These are phyloP conservation scores for Heterobasidion occidentale DNA, from an alignment of 1,284 basidiomycete genomes.

Conservation along the genomic window DNA sequence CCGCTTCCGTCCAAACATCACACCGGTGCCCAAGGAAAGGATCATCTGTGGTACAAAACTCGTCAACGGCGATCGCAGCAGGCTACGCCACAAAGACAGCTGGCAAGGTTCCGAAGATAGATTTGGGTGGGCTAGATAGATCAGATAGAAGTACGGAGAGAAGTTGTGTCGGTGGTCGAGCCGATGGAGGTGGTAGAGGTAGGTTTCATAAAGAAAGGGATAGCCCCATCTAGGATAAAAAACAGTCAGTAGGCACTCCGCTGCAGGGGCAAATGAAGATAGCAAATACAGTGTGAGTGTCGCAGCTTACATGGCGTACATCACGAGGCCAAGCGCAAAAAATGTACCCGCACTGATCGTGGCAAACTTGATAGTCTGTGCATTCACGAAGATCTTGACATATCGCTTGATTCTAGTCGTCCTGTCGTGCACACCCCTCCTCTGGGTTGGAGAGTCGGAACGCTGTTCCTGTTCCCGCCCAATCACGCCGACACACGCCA, in stretches of 20 bases:
- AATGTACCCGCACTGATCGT: constrained; percentile 67
- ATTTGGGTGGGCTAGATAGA: constrained; percentile 71
- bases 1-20: constrained; percentile 47
- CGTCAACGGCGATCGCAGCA: constrained; percentile 55
- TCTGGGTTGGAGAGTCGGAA: not conserved
- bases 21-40: constrained; percentile 58
- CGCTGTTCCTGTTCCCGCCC: constrained; percentile 19
- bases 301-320: constrained; percentile 73
- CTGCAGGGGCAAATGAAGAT: constrained; percentile 1
- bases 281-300: not conserved
- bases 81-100: constrained; percentile 34
- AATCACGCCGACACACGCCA: constrained; percentile 67
- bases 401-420: constrained; percentile 18
- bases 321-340: constrained; percentile 48
- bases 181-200: constrained; percentile 87
- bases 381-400: constrained; percentile 40
- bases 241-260: constrained; percentile 4
- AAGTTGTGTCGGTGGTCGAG: constrained; percentile 98
- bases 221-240: constrained; percentile 73
- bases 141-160: constrained; percentile 93
- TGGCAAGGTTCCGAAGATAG: constrained; percentile 22
- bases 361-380: constrained; percentile 59
- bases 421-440: not conserved
- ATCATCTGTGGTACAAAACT: constrained; percentile 73
- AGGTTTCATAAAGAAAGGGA: constrained; percentile 88